Conservation (phyloP, 352 stramenopile genomes). For the Aphanomyces euteiches region DNA sequence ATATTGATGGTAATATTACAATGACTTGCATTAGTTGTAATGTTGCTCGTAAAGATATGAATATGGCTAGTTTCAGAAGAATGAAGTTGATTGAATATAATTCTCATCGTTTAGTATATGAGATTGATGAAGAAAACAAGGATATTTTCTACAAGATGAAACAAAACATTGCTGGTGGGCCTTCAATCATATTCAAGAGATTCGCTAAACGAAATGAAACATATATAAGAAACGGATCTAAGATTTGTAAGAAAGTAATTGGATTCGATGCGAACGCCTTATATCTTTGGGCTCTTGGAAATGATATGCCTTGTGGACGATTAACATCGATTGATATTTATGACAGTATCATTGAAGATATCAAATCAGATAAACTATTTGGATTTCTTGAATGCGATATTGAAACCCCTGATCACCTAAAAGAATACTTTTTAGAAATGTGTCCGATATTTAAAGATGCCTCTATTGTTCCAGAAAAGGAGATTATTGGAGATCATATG, state of each 20-base stretch:
- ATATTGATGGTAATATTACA: constrained; percentile 25
- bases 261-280: constrained; percentile 35
- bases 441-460: constrained; percentile 44
- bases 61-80: constrained; percentile 17
- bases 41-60: too few relatives aligned
- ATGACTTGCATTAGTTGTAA: constrained; percentile 7
- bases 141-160: constrained; percentile 34
- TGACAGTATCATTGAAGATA: too few relatives aligned
- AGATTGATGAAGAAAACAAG: constrained; percentile 33
- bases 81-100: constrained; percentile 35
- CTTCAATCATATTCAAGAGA: constrained; percentile 17
- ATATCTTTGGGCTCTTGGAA: constrained; percentile 39
- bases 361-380: not conserved
- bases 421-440: constrained; percentile 42
- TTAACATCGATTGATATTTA: too few relatives aligned
- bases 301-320: constrained; percentile 35
- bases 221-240: constrained; percentile 31
- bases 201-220: constrained; percentile 39
- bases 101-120: constrained; percentile 28
- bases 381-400: constrained; percentile 40
- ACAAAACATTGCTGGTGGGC: constrained; percentile 31
- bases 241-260: constrained; percentile 35
- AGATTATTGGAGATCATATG: constrained; percentile 40
- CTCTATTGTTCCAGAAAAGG: constrained; percentile 29
- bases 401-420: constrained; percentile 36